phyloP scores from a whole-genome alignment of 2,329 filamentous ascomycete species.

The Exophiala dermatitidis region DNA sequence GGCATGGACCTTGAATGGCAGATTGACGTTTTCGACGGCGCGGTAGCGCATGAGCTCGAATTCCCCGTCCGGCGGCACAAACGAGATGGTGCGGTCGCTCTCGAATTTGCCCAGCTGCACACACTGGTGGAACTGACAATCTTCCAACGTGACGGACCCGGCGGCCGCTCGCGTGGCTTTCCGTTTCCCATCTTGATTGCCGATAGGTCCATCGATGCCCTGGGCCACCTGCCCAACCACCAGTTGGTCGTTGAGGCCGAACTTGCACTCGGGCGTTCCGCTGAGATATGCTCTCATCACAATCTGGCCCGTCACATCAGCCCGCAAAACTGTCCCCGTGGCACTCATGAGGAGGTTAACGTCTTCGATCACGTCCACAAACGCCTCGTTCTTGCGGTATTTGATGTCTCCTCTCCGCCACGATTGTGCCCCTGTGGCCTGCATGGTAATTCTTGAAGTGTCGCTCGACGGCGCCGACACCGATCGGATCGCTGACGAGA shows the following conservation, averaged over 20 bases:
- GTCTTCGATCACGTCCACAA: slow-evolving; percentile 98
- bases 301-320: slow-evolving; percentile 95
- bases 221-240: slow-evolving; percentile 74
- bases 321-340: slow-evolving; percentile 84
- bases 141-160: slow-evolving; percentile 89
- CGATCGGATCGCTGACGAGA: slow-evolving; percentile 65
- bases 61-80: slow-evolving; percentile 92
- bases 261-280: slow-evolving; percentile 97
- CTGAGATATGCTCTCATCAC: slow-evolving; percentile 97
- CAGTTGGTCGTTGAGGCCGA: slow-evolving; percentile 90
- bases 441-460: slow-evolving; percentile 97
- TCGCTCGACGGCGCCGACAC: slow-evolving; percentile 54
- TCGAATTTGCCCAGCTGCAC: slow-evolving; percentile 97
- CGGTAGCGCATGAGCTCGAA: slow-evolving; percentile 99
- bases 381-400: slow-evolving; percentile 98
- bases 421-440: slow-evolving; percentile 91
- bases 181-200: slow-evolving; percentile 59
- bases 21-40: slow-evolving; percentile 94
- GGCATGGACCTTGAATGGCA: slow-evolving; percentile 97
- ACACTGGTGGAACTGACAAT: slow-evolving; percentile 98
- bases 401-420: slow-evolving; percentile 97
- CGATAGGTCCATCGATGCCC: slow-evolving; percentile 65
- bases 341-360: slow-evolving; percentile 99
- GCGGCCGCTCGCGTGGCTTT: slow-evolving; percentile 94
- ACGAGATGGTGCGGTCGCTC: slow-evolving; percentile 90